Evolutionary conservation across 2,329 filamentous ascomycete genomes (phyloP).

Genomic region (Penicillium sp.): DNA sequence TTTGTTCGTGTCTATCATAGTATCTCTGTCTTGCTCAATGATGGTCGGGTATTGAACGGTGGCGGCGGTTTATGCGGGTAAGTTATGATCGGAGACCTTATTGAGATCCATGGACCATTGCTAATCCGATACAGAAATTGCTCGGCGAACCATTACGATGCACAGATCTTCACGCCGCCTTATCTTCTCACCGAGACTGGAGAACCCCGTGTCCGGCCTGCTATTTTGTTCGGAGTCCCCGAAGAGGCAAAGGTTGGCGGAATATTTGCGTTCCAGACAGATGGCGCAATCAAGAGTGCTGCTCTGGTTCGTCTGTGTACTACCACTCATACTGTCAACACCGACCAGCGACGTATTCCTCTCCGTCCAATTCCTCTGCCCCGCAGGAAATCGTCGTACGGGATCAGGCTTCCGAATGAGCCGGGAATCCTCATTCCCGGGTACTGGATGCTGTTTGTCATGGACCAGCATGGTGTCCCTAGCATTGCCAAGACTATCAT

Average conservation of each 20-base stretch:
- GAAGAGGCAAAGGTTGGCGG: conserved; percentile 1
- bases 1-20: conserved; percentile 45
- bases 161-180: conserved; percentile 53
- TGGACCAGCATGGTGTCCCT: conserved; percentile 27
- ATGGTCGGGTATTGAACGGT: conserved; percentile 49
- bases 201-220: conserved; percentile 38
- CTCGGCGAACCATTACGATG: conserved; percentile 51
- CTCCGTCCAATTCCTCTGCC: conserved; percentile 21
- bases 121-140: too few relatives aligned
- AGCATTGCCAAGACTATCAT: neutral
- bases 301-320: conserved; percentile 49
- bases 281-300: conserved; percentile 28
- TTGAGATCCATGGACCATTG: too few relatives aligned
- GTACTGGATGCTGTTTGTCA: conserved; percentile 54
- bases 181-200: conserved; percentile 52
- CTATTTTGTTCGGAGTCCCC: conserved; percentile 34
- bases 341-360: conserved; percentile 54
- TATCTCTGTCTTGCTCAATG: conserved; percentile 47
- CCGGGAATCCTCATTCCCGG: conserved; percentile 51
- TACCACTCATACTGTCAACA: conserved; percentile 55
- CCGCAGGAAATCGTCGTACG: too few relatives aligned
- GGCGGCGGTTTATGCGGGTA: conserved; percentile 56
- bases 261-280: conserved; percentile 16
- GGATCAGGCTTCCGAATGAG: conserved; percentile 42
- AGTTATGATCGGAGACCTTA: too few relatives aligned